Evolutionary conservation across 441 rosid genomes (phyloP), one percentile per base, ranked within the genome.

Genomic region (Breynia disticha): DNA sequence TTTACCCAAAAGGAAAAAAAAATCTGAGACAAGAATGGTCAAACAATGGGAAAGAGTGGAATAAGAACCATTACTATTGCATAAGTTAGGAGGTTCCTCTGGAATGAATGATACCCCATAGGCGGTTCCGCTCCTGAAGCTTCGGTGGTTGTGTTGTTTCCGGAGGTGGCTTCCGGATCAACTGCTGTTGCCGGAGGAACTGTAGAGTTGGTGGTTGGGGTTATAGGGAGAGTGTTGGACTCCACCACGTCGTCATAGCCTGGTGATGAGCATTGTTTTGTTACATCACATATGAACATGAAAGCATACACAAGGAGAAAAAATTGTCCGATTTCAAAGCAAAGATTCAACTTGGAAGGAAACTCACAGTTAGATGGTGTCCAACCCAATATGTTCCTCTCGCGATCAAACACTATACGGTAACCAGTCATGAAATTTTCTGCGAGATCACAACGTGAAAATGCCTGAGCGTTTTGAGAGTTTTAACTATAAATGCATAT

Each of bases 351-450:
- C 11, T 48, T 16, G 19, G 37, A 22, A 9, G n/a, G 39, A 17
- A 21, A 75, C 95, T 84, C 73, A 91, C 98, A 93, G 56, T 86
- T 52, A 20, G 97, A 79, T 75, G 61, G 72, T 67, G 71, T 83
- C 98, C 98, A 93, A 9, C 95, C 96, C 22, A 93, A 72, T 19
- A 78, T 55, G 55, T 78, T 75, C 66, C 72, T 79, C 73, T 93
- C 95, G 1, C 87, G 90, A 69, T 88, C 76, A 56, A 93, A 93
- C 47, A 88, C 74, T 17, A 93, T 64, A 0, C 73, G 83, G 58
- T 93, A 77, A 51, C 96, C 97, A 0, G 83, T 86, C 98, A 93
- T 84, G 78, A 93, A 88, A 72, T 93, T 93, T 78, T 93, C 97
- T 93, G 85, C 62, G 32, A n/a, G n/a, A 72, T 28, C 37, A 18